These are phyloP conservation scores for Phytophthora brassicae DNA, from an alignment of 352 stramenopile genomes.

Conservation along the genomic window DNA sequence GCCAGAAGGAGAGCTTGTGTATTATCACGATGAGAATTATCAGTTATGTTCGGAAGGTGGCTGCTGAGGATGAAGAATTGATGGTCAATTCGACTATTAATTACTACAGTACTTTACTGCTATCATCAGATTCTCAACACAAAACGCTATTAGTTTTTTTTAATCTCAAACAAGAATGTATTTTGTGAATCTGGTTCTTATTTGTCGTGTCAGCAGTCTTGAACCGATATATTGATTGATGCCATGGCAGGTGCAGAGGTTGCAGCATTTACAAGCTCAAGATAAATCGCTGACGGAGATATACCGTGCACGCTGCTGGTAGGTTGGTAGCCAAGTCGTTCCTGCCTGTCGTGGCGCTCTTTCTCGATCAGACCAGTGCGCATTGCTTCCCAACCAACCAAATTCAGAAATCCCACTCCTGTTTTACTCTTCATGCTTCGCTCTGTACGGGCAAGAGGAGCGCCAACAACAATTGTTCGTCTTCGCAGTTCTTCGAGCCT, in stretches of 20 bases:
- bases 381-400: conserved; percentile 53
- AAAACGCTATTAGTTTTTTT: conserved; percentile 11
- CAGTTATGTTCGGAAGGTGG: not conserved
- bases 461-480: conserved; percentile 16
- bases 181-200: not conserved
- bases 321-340: not conserved
- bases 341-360: conserved; percentile 27
- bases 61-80: not conserved
- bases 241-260: conserved; percentile 26
- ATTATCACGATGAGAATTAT: conserved; percentile 14
- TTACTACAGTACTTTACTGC: not conserved
- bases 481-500: conserved; percentile 12
- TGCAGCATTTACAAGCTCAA: conserved; percentile 18
- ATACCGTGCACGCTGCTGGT: conserved; percentile 4
- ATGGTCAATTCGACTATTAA: not conserved
- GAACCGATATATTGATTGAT: conserved; percentile 18
- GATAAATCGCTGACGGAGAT: conserved; percentile 23
- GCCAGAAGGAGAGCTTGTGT: conserved; percentile 3
- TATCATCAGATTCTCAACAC: too few species aligned
- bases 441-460: conserved; percentile 13
- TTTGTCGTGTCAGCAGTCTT: conserved; percentile 17
- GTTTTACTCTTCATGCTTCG: conserved; percentile 19
- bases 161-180: conserved; percentile 2
- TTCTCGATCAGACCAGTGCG: conserved; percentile 46
- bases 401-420: conserved; percentile 26